These are phyloP conservation scores for Pythium periplocum DNA, from an alignment of 352 stramenopile genomes.

Conservation along the genomic window DNA sequence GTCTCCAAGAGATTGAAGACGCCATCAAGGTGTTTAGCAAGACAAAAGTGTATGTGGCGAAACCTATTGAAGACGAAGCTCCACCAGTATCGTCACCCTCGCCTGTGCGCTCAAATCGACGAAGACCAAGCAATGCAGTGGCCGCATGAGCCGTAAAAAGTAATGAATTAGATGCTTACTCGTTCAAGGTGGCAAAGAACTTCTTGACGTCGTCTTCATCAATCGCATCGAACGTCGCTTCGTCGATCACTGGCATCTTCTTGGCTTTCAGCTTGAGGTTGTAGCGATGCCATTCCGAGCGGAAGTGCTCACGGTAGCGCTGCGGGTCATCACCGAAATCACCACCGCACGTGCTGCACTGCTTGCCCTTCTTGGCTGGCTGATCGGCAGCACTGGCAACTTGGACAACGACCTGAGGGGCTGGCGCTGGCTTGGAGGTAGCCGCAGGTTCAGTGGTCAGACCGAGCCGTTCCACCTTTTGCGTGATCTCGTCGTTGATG, in stretches of 20 bases:
- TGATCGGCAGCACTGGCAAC: constrained; percentile 5
- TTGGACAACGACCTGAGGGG: constrained; percentile 4
- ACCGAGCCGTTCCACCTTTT: constrained; percentile 74
- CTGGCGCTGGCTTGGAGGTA: not conserved
- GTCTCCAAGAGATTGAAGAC: constrained; percentile 87
- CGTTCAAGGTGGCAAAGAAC: constrained; percentile 67
- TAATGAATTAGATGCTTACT: constrained; percentile 21
- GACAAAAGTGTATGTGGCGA: constrained; percentile 80
- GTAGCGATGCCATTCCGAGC: constrained; percentile 95
- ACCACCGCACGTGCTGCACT: constrained; percentile 92
- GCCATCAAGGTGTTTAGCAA: constrained; percentile 87
- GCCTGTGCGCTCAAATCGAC: not conserved
- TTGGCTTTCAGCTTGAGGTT: constrained; percentile 97
- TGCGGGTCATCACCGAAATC: constrained; percentile 82
- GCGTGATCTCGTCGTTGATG: constrained; percentile 90
- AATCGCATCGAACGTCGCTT: constrained; percentile 53
- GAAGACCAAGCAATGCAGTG: constrained; percentile 6
- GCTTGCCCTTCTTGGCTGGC: constrained; percentile 41
- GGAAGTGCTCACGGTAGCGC: constrained; percentile 92
- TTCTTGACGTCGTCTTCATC: constrained; percentile 47
- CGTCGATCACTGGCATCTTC: constrained; percentile 66
- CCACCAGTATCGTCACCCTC: not conserved
- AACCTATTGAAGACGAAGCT: constrained; percentile 18
- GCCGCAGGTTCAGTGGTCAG: constrained; percentile 22
- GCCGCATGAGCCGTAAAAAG: constrained; percentile 6